Percentiles rank a stretch among this genome's conserved stretches.
Evolutionary conservation across 176 grass and related monocot species (phyloP).

Genomic region (Cenchrus americanus): DNA sequence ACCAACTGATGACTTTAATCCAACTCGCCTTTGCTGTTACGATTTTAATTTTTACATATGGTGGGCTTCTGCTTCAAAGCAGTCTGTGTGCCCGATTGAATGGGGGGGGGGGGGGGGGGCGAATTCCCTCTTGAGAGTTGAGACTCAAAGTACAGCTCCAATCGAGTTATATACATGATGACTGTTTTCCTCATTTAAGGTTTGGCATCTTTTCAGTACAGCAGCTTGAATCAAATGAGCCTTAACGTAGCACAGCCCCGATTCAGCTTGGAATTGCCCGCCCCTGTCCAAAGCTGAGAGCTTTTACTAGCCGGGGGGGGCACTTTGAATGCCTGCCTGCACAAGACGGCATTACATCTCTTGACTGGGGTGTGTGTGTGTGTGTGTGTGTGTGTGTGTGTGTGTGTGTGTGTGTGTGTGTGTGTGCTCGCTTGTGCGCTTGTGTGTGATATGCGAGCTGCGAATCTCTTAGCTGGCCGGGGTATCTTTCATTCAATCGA

Average conservation of each 20-base stretch:
- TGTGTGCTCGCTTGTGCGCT: conserved; percentile 35
- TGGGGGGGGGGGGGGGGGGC: no score
- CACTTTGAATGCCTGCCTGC: conserved; percentile 68
- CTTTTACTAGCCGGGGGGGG: conserved; percentile 49
- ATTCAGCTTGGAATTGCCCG: conserved; percentile 53
- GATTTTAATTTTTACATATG: conserved; percentile 7
- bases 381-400: no score
- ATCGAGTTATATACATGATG: conserved; percentile 56
- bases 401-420: no score
- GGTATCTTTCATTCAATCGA: conserved; percentile 61
- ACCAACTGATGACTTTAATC: conserved; percentile 1
- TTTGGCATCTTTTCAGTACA: conserved; percentile 64
- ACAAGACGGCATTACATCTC: conserved; percentile 52
- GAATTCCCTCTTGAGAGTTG: conserved; percentile 33
- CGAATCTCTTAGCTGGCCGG: conserved; percentile 55
- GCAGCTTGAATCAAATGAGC: conserved; percentile 48
- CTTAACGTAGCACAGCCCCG: conserved; percentile 45
- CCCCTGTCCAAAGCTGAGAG: conserved; percentile 55
- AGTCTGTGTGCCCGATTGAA: conserved; percentile 29
- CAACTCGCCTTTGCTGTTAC: conserved; percentile 1
- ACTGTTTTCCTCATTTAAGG: conserved; percentile 60
- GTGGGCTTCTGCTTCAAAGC: conserved; percentile 35
- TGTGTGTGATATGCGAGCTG: conserved; percentile 49
- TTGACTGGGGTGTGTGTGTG: conserved; percentile 42
- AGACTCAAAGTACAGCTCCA: conserved; percentile 42